These are phyloP conservation scores for Triticum dicoccoides DNA, from an alignment of 176 grass and related monocot species.

Conservation along the genomic window DNA sequence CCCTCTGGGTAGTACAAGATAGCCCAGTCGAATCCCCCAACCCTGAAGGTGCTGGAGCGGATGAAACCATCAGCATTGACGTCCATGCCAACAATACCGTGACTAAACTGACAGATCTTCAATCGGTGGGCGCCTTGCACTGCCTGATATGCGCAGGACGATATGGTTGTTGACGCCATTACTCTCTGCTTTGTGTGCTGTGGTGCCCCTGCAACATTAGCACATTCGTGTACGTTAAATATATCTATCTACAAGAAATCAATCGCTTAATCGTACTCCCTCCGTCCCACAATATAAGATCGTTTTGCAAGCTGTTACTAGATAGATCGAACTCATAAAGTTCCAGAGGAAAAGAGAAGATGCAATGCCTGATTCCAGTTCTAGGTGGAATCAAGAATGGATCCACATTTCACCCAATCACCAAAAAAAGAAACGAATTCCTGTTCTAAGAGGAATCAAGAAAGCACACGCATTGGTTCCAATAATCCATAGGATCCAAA, in stretches of 20 bases:
- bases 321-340: neutral
- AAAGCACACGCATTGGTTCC: neutral
- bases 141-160: neutral
- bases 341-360: neutral
- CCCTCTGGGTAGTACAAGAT: constrained; percentile 27
- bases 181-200: neutral
- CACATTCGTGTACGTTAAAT: neutral
- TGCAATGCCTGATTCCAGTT: neutral
- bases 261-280: neutral
- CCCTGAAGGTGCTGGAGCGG: constrained; percentile 6
- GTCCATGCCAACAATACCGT: constrained; percentile 1
- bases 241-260: neutral
- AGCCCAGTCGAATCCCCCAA: constrained; percentile 29
- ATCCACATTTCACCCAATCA: neutral
- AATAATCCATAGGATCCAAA: neutral
- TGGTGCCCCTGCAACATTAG: neutral
- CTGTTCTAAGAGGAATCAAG: neutral
- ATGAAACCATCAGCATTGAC: neutral
- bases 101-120: constrained; percentile 8
- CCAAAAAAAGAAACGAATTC: neutral
- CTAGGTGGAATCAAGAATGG: neutral
- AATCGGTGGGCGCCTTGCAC: constrained; percentile 15
- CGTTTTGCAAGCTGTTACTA: neutral
- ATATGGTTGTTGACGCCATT: neutral
- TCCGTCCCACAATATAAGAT: too few species aligned